Base-by-base conservation (phyloP, 1,284 basidiomycete species). In the Sphaerobolus stellatus region DNA sequence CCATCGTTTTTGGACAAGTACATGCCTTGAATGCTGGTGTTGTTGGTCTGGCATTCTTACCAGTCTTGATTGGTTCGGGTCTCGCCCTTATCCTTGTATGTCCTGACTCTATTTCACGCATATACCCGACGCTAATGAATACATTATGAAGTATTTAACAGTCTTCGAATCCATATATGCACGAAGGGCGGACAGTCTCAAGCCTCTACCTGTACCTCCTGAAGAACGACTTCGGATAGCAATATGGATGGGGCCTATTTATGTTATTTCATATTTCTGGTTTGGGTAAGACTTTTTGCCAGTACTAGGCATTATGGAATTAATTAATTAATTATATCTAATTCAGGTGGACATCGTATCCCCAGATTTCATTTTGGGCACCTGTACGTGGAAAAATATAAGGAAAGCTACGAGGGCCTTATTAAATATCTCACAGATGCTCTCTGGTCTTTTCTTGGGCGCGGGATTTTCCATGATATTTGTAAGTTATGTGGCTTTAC, bases 381-480 rank as follows among this genome's bases (percentile, higher is more conserved):
- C 70, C 73, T 5, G 50, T 52, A 45, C 25, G 45, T 27, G 18
- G n/a, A n/a, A 24, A 28, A 33, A 13, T 45, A 30, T 43, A 20
- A 34, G 30, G 29, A 18, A 9, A 22, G n/a, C n/a, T n/a, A n/a
- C n/a, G n/a, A n/a, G n/a, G n/a, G n/a, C 18, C 25, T 41, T n/a
- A 50, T 6, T 27, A 24, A 20, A 38, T 6, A 18, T 6, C 27
- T 14, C 18, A 14, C 18, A 52, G 8, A 61, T 74, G n/a, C 58
- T 76, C 20, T 72, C 77, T 8, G 75, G 73, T 24, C 68, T 65
- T 3, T 59, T 78, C 8, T 68, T 80, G 50, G 79, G 79, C 2
- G 64, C 74, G 6, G 65, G 61, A 1, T 67, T 75, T 7, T 60
- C 76, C n/a, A 70, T 75, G 30, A 73, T 78, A 62, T 80, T 80